Evolutionary conservation across 176 grass and related monocot genomes (phyloP), one percentile per base, ranked within the genome.

Genomic region (Echinochloa phyllopogon): DNA sequence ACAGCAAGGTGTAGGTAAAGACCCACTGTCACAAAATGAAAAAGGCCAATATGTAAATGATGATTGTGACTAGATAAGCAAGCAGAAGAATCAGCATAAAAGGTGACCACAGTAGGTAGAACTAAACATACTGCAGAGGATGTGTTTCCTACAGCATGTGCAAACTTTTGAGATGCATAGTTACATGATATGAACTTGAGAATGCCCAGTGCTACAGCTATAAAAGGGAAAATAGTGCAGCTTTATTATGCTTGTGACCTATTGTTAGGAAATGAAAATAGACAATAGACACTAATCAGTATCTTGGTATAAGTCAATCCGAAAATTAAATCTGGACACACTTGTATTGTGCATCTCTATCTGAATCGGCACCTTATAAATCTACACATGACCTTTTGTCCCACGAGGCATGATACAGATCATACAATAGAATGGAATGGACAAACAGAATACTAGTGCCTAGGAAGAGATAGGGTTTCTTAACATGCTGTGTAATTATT

Each of bases 1-100:
- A 93, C 80, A 0, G 97, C 94, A 72, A 99, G 91, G 85, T 96
- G 78, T 40, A 99, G 63, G 86, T 99, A 96, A 65, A 99, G 86
- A 33, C 92, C 86, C 86, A 96, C 97, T 99, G 89, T 79, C 27
- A 69, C 56, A 79, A 86, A 74, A 82, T 49, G 60, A 47, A 27
- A 81, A 27, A 77, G 40, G 4, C 14, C 80, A 18, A 49, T 57
- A 74, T 57, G 10, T 36, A 86, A 59, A 20, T 64, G 16, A 2
- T 40, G 41, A 13, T 25, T 4, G 53, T 50, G 55, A 27, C 0
- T 18, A 42, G 11, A 77, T 52, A 83, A 6, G 55, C 44, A 60
- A 50, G 50, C 49, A 68, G 16, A 21, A 75, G 41, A 1, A 48
- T 65, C 8, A 23, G 51, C 10, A 72, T 63, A 79, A 38, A 78